Percentiles rank a stretch among this genome's conserved stretches.
Conservation (phyloP, 2,329 filamentous ascomycete genomes). For the Colletotrichum musae region DNA sequence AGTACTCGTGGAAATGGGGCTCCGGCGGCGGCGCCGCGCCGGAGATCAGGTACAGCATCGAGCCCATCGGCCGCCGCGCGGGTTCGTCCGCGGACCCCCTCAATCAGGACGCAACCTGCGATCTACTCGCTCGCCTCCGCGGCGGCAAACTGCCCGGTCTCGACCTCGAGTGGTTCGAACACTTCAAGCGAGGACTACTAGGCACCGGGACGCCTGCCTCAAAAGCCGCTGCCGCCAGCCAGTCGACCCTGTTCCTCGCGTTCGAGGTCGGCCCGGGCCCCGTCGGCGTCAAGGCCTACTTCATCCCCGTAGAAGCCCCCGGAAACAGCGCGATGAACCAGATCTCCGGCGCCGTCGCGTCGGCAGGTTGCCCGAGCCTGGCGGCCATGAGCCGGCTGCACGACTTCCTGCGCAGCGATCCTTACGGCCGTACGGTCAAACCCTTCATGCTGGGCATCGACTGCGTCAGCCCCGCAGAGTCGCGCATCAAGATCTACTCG, state of each 20-base stretch:
- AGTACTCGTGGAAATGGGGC: conserved; percentile 55
- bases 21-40: conserved; percentile 40
- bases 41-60: conserved; percentile 50
- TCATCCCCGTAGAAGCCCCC: conserved; percentile 42
- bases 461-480: conserved; percentile 45
- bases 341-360: conserved; percentile 43
- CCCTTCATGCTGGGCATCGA: conserved; percentile 52
- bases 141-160: conserved; percentile 33
- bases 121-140: conserved; percentile 24
- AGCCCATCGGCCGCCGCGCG: conserved; percentile 48
- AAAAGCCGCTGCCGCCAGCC: neutral
- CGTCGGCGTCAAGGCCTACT: conserved; percentile 44
- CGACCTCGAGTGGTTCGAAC: conserved; percentile 40
- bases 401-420: conserved; percentile 4
- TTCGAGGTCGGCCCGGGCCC: conserved; percentile 44
- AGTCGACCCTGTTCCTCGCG: conserved; percentile 44
- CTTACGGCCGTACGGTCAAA: neutral
- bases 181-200: conserved; percentile 33
- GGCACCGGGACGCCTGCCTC: conserved; percentile 1
- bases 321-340: conserved; percentile 33
- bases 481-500: conserved; percentile 56
- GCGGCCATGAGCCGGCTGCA: neutral
- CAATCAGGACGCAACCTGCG: conserved; percentile 39
- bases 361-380: conserved; percentile 31
- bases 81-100: conserved; percentile 44